These are phyloP conservation scores for Rehmannia glutinosa DNA, from an alignment of 257 asterid genomes.

Conservation along the genomic window DNA sequence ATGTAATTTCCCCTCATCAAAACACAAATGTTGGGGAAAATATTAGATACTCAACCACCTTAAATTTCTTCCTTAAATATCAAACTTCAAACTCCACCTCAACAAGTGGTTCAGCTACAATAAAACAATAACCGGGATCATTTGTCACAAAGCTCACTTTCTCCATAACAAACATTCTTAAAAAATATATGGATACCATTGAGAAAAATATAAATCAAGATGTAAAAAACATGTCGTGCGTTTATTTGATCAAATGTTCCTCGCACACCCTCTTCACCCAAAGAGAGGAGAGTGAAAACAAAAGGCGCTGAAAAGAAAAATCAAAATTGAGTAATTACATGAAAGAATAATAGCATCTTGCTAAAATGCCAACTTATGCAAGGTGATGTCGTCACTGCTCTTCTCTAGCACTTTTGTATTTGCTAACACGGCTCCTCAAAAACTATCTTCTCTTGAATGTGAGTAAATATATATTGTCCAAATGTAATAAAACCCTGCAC, in stretches of 20 bases:
- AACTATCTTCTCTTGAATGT: neutral
- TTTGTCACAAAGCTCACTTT: no score
- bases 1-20: no score
- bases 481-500: constrained; percentile 17
- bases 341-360: constrained; percentile 6
- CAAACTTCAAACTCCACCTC: no score
- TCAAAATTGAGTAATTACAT: constrained; percentile 25
- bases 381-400: neutral
- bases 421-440: neutral
- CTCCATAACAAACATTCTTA: no score
- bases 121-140: no score
- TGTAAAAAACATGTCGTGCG: no score
- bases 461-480: neutral
- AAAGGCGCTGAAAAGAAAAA: neutral
- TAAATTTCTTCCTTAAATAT: no score
- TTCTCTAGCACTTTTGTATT: neutral
- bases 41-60: no score
- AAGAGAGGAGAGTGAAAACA: neutral
- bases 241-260: neutral
- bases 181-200: no score
- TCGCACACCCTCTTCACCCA: neutral
- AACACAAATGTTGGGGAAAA: no score
- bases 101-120: no score
- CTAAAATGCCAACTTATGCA: constrained; percentile 5
- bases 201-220: neutral